Evolutionary conservation across 768 basidiomycete genomes (phyloP), one percentile per base, ranked within the genome.

Genomic region (Chalciporus chontae): DNA sequence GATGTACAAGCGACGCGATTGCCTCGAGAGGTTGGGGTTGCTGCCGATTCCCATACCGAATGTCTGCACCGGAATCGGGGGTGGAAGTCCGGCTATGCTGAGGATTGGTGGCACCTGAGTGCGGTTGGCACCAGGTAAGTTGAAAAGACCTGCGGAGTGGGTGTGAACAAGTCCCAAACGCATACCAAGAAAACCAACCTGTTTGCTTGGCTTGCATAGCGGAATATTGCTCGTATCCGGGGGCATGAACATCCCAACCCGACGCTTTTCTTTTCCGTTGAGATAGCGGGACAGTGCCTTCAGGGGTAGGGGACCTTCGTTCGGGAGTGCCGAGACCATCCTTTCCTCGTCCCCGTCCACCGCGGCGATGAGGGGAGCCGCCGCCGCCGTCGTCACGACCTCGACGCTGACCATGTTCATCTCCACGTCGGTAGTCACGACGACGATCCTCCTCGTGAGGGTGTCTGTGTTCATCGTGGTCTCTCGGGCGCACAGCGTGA

Each of bases 181-280:
- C 17, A 44, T 23, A 7, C 5, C 26, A 44, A 50, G 32, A 58
- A 29, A 17, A 42, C 76, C 44, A 57, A 92, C 95, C 96, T 38
- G 94, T 97, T 72, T 93, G 88, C 70, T 99, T 99, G n/a, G 96
- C 96, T 66, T 97, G 94, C 76, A 93, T 79, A 14, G 95, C 93
- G 5, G 86, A 87, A 60, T 96, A 91, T 58, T 90, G 89, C 63
- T 98, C 95, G 56, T 96, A 98, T 4, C 94, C 94, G 3, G 90
- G 88, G 15, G 94, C 91, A 68, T 93, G 88, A 18, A 96, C 87
- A 69, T 99, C 93, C 96, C 96, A 99, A 0, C 90, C 90, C 40
- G 91, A 93, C 5, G 91, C 88, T 60, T 90, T 90, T 24, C 94
- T 76, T 65, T 87, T 87, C 54, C 94, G 76, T 64, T 97, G 91